Evolutionary conservation across 208 protist species (phyloP), one percentile per base, ranked within the genome.

Genomic region (Trypanosoma rangeli): DNA sequence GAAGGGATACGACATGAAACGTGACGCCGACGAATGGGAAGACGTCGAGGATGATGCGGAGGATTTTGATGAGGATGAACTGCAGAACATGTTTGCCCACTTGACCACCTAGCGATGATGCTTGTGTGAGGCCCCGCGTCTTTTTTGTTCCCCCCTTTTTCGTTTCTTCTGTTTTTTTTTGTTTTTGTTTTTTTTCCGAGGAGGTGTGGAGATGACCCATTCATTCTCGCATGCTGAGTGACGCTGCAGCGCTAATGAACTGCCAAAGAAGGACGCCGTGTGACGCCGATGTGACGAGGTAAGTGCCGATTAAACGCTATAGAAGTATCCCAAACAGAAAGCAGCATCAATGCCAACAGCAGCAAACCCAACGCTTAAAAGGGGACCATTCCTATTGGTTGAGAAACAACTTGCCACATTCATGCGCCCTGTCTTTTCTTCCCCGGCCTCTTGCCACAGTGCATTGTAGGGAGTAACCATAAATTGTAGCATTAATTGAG

Each of bases 1-100:
- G n/a, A 74, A 63, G 53, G 18, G 63, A 54, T 20, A 37, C 74
- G 56, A 76, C 22, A 35, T 35, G n/a, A 78, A 78, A 20, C 70
- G 82, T 42, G 75, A 87, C 26, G 77, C 84, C 24, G 86, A 80
- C 13, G 80, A 87, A 53, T 88, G 80, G 68, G 68, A 67, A 56
- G 75, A 80, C 22, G 48, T 76, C 29, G 65, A 64, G 15, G 76
- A 85, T 39, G 81, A 68, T 16, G 20, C 29, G 12, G 65, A 75
- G 5, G 73, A 70, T 18, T 53, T 80, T 52, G 58, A 76, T 39
- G 85, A 86, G 48, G 79, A 94, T 13, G 79, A 91, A 46, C 76
- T 96, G 57, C 75, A 90, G 50, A 73, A 80, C 48, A 93, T 96
- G 85, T 96, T 96, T 78, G 79, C 89, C 1, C 89, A 96, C 49